Evolutionary conservation across 129 eudicot genomes (phyloP), one percentile per base, ranked within the genome.

Genomic region (Gnaphalium uliginosum): DNA sequence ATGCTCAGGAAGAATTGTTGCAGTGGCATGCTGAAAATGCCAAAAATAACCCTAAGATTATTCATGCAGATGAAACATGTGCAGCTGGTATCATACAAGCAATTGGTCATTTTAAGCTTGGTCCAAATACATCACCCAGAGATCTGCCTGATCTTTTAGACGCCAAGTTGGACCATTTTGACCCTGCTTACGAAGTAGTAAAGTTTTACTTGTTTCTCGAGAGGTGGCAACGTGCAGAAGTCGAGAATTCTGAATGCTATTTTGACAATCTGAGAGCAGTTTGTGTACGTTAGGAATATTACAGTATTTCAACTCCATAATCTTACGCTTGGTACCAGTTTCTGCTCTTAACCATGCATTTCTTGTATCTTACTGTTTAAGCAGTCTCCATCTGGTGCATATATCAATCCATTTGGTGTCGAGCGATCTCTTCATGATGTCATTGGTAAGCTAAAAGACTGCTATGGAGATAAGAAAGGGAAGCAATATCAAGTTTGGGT

Each of bases 11-110:
- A 82, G 98, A 92, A 81, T 81, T 92, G 78, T 73, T 92, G 84
- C 89, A 89, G 78, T 92, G 98, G 98, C 86, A 89, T 78, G 90
- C 87, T 73, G 83, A 80, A 80, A 86, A 92, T 79, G 94, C 98
- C 5, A 86, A 89, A 86, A 79, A 80, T 79, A 92, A 92, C 84
- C 90, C 96, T 22, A 92, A 87, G 72, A 81, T 92, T 21, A 82
- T 92, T 69, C 98, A 89, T 87, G 98, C 98, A 26, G 85, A 81
- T 71, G 98, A 89, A 86, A 89, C 86, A 51, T 92, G 98, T 86
- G 98, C 98, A 67, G 93, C 90, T 7, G 98, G 98, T 68, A 92
- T 92, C 48, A 92, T 92, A 78, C 90, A 92, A 86, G 91, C 96
- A 75, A 92, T 92, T 79, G 96, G 94, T 51, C 94, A 89, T 81